Base-by-base conservation (phyloP, 176 grass and related monocot species). In the Areca catechu region DNA sequence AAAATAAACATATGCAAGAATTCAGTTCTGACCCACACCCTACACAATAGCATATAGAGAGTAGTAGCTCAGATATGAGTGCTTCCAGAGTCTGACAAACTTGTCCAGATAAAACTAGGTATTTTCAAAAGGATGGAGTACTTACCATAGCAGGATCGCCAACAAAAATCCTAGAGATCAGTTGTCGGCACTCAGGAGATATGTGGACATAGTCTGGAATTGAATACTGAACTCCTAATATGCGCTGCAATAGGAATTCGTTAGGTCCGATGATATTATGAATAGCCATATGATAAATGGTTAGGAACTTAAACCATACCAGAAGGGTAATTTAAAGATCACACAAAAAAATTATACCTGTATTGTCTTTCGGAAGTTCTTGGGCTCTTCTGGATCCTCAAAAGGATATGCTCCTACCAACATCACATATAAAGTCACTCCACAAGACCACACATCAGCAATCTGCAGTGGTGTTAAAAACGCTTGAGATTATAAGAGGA, bases 381-480 rank as follows among this genome's bases (percentile, higher is more conserved):
- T 95, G 1, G 80, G 89, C 49, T 95, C 80, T 5, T 95, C 90
- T 2, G 90, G 86, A 50, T 95, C 90, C 67, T 95, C 90, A 29
- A 95, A 95, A 66, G 90, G 90, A 71, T 95, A 95, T 34, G 90
- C 90, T 53, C 90, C 90, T 16, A 95, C 86, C 49, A 95, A 79
- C 90, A 95, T 95, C 64, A 95, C 90, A 66, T 95, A 95, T 5
- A 95, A 80, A 0, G 90, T 95, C 53, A 90, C 90, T 48, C 90
- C 90, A 5, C 90, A 95, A 4, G 90, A 95, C 89, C 89, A 88
- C 16, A 84, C 83, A 66, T 88, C 83, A 61, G 90, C 90, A 71
- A 95, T 89, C 90, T 90, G 67, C 79, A 73, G 9, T 43, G 34
- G 34, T 43, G 34, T 43, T 43, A 3, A 43, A 29, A 43, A 43